Evolutionary conservation across 306 rosid species (phyloP), one percentile per base, ranked within the genome.

Genomic region (Comarum palustre): DNA sequence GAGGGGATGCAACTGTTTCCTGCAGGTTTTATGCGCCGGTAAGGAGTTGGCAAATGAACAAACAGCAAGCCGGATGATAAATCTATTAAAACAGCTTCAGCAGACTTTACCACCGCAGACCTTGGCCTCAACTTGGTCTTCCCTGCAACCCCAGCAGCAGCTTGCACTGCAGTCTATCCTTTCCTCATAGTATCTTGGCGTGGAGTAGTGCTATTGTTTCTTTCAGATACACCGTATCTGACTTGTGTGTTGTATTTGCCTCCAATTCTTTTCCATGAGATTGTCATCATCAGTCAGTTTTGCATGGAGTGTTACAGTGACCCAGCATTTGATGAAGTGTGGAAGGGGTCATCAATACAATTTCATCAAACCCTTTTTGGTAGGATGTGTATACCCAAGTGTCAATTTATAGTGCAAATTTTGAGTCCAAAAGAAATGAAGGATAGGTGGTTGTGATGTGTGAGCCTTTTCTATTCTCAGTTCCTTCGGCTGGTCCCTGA

Each of bases 131-230:
- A 90, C 97, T n/a, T 95, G 92, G 90, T 90, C 97, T 42, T 90
- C 97, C 63, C 87, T 95, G 86, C 97, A 87, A 83, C 99, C 99
- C 8, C 97, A 95, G 79, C 96, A 92, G 62, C 99, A 95, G 78
- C 88, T 90, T 76, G 99, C 97, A 22, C 79, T 95, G 57, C 99
- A 92, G 62, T 88, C 97, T 22, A 88, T 92, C 76, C 96, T 92
- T 75, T 86, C 96, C 51, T 79, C 96, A 19, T 95, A 95, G 77
- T 79, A 48, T 76, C 76, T 41, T 71, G 42, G 79, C 63, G 73
- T 76, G 78, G 83, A 75, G 70, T 69, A 78, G 15, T 80, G 81
- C 69, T 73, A 64, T 60, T 75, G 78, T 68, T 52, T 80, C 55
- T 82, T 75, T 77, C 47, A 43, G 80, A 70, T 58, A 69, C 73